Percentiles rank a stretch among this genome's conserved stretches.
phyloP scores from a whole-genome alignment of 139 green algal species.

The Chlamydomonas asymmetrica region DNA sequence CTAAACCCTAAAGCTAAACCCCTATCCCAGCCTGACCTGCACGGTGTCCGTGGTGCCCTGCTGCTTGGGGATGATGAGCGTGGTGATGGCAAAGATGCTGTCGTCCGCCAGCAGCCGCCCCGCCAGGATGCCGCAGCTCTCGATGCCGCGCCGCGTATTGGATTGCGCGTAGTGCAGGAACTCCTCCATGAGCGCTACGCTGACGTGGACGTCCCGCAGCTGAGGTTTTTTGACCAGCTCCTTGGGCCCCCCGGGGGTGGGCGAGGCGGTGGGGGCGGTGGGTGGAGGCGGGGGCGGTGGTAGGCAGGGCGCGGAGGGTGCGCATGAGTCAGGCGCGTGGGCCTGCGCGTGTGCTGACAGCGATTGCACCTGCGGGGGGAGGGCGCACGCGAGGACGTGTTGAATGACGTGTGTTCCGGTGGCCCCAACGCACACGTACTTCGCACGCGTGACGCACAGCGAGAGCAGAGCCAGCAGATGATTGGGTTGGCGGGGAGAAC shows the following conservation, averaged over 20 bases:
- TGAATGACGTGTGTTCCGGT: too few relatives aligned
- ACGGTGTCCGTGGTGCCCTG: slow-evolving; percentile 83
- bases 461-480: too few relatives aligned
- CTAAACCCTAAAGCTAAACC: neutral
- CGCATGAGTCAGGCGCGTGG: slow-evolving; percentile 18
- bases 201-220: slow-evolving; percentile 84
- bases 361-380: neutral
- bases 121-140: slow-evolving; percentile 89
- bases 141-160: slow-evolving; percentile 59
- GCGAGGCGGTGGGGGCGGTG: slow-evolving; percentile 1
- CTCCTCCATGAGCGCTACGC: slow-evolving; percentile 81
- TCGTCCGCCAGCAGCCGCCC: slow-evolving; percentile 69
- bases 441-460: too few relatives aligned
- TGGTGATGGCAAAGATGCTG: slow-evolving; percentile 80
- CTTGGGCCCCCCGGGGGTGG: slow-evolving; percentile 31
- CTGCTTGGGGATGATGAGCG: slow-evolving; percentile 94
- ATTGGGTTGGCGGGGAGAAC: too few relatives aligned
- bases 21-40: slow-evolving; percentile 10
- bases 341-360: neutral
- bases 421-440: too few relatives aligned
- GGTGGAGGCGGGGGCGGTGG: neutral
- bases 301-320: neutral
- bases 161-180: slow-evolving; percentile 74
- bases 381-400: too few relatives aligned
- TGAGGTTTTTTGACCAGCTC: slow-evolving; percentile 42